Conservation (phyloP, 2,329 filamentous ascomycete species). For the Penicillium sp. region DNA sequence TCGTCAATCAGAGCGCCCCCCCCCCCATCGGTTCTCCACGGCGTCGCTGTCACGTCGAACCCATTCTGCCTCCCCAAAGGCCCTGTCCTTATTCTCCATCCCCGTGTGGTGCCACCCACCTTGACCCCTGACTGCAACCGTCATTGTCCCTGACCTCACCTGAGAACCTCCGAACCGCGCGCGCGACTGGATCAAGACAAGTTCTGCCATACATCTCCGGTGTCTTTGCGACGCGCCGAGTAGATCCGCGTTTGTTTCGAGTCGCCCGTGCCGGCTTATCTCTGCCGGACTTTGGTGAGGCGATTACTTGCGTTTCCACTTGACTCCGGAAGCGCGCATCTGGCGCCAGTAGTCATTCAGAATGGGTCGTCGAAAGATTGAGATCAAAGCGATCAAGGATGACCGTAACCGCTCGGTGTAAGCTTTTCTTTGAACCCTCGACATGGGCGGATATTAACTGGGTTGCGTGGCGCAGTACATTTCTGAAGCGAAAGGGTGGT, state of each 20-base stretch:
- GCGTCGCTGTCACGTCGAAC: constrained; percentile 5
- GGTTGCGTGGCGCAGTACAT: constrained; percentile 63
- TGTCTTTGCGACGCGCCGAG: no score
- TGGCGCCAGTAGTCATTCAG: constrained; percentile 13
- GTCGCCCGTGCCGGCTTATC: no score
- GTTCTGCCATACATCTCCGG: no score
- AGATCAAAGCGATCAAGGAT: constrained; percentile 99
- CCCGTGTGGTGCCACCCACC: no score
- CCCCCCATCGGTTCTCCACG: constrained; percentile 15
- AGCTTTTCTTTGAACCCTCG: constrained; percentile 34
- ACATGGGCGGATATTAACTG: background rate
- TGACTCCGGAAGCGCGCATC: constrained; percentile 5
- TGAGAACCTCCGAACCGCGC: no score
- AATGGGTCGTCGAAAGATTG: constrained; percentile 99
- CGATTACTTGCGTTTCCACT: background rate
- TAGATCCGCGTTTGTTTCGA: no score
- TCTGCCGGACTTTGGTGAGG: background rate
- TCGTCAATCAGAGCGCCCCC: constrained; percentile 24
- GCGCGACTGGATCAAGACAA: no score
- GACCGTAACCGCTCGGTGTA: constrained; percentile 97
- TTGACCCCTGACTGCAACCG: no score
- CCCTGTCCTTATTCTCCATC: no score
- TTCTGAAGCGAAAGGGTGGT: constrained; percentile 96
- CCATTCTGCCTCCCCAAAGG: no score
- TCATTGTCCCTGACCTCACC: no score